These are phyloP conservation scores for Sungouiella blattae DNA, from an alignment of 805 yeast genomes.

Conservation along the genomic window DNA sequence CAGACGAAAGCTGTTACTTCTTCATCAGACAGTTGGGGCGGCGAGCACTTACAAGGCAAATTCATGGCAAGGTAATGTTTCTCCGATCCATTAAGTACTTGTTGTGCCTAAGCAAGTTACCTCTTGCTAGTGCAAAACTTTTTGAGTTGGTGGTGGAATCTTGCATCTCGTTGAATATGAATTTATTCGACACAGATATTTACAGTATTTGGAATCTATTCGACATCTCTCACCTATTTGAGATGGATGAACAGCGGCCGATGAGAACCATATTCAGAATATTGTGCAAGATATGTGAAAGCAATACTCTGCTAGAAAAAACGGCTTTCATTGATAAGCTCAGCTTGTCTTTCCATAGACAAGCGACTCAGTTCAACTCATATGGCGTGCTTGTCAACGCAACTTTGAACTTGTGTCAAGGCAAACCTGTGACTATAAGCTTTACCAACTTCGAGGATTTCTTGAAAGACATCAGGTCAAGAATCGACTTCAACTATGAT, in stretches of 20 bases:
- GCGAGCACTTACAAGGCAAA: too few relatives aligned
- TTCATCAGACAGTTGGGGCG: slow-evolving; percentile 27
- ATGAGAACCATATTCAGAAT: background rate
- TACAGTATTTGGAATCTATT: slow-evolving; percentile 18
- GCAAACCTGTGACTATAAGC: background rate
- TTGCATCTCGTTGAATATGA: slow-evolving; percentile 21
- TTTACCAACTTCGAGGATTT: background rate
- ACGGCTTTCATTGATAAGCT: background rate
- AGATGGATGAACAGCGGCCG: background rate
- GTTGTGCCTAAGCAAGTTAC: slow-evolving; percentile 20
- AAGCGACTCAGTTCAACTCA: background rate
- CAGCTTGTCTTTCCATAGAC: background rate
- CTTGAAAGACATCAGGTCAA: background rate
- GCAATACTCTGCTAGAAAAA: background rate
- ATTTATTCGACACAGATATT: slow-evolving; percentile 21
- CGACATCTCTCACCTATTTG: slow-evolving; percentile 3
- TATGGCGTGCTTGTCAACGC: background rate
- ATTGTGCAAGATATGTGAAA: background rate
- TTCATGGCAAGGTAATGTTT: background rate
- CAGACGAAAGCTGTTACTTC: slow-evolving; percentile 30
- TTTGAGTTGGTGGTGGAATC: slow-evolving; percentile 14
- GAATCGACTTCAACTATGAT: background rate
- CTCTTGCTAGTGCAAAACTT: slow-evolving; percentile 14
- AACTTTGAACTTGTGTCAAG: background rate
- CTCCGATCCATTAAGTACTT: slow-evolving; percentile 39